Evolutionary conservation across 805 yeast genomes (phyloP).

Genomic region (Cyberlindnera subsufficiens): DNA sequence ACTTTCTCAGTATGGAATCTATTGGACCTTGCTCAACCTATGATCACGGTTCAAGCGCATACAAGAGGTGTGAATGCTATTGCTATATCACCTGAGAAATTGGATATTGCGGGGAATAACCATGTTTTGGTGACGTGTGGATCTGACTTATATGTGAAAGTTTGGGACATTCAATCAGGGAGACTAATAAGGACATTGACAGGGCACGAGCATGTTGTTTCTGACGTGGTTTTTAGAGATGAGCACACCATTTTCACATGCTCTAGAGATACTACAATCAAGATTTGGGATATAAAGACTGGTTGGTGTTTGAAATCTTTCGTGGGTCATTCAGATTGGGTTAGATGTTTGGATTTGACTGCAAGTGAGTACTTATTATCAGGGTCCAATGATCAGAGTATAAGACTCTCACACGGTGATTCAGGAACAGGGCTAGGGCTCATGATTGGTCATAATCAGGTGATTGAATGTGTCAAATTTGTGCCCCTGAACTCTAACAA

Average conservation of each 20-base stretch:
- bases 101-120: constrained; percentile 16
- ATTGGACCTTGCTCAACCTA: constrained; percentile 53
- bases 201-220: constrained; percentile 87
- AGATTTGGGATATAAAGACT: constrained; percentile 58
- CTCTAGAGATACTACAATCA: constrained; percentile 57
- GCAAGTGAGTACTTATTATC: constrained; percentile 52
- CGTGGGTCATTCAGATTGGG: constrained; percentile 87
- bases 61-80: constrained; percentile 59
- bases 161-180: constrained; percentile 61
- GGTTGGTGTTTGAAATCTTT: constrained; percentile 67
- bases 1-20: constrained; percentile 66
- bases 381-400: constrained; percentile 75
- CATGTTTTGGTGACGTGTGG: constrained; percentile 41
- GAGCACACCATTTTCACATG: constrained; percentile 47
- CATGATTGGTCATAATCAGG: constrained; percentile 77
- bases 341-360: constrained; percentile 52
- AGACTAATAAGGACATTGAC: constrained; percentile 55
- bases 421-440: constrained; percentile 64
- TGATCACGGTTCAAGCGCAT: constrained; percentile 66
- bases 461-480: constrained; percentile 66
- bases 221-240: constrained; percentile 50
- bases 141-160: constrained; percentile 50
- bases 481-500: constrained; percentile 49
- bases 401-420: constrained; percentile 58
- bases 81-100: constrained; percentile 44